Base-by-base conservation (phyloP, 1,139 yeast genomes). In the Yamadazyma sp. region DNA sequence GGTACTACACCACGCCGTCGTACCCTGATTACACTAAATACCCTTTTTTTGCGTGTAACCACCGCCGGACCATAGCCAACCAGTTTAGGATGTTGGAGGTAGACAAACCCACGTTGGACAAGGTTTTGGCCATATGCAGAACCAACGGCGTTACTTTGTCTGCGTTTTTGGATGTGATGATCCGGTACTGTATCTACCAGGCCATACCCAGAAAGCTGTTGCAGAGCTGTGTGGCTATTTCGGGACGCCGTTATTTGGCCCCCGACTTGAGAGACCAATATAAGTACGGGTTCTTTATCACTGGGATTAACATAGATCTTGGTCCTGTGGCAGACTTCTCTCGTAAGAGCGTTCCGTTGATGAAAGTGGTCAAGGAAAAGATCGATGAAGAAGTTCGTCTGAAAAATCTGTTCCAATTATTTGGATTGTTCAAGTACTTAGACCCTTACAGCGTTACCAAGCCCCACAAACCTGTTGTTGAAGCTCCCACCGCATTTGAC, bases 171-270 rank as follows among this genome's bases (percentile, higher is more conserved):
- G 42, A 54, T 11, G 46, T 54, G 1, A 38, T 56, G 17, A 49
- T 57, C 1, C 35, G 47, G 18, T 47, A 51, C 16, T 43, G 57
- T 12, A 48, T 64, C 25, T 58, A 56, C 34, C 50, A 61, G n/a
- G 46, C 56, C 0, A 42, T 62, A 3, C 12, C 29, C 15, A 26
- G 12, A 26, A 5, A 11, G 8, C 16, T 16, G n/a, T 12, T 26
- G 9, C 7, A 12, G 12, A 26, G 29, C 29, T 12, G 29, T 16
- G 46, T 58, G 11, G 59, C 56, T 2, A 35, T 62, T 12, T 48
- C 56, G 28, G 69, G 67, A 2, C 52, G 70, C 36, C 42, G 65
- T 25, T 64, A 50, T 34, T 46, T 37, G 18, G n/a, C n/a, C n/a
- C 56, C 61, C 0, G 48, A 48, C 8, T 26, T 34, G 3, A 25